A percentile compares a stretch with the other conserved stretches of the same genome.
These are phyloP conservation scores for Syncephalastrum sp. DNA, from an alignment of 371 early-diverging fungal genomes.

Conservation along the genomic window DNA sequence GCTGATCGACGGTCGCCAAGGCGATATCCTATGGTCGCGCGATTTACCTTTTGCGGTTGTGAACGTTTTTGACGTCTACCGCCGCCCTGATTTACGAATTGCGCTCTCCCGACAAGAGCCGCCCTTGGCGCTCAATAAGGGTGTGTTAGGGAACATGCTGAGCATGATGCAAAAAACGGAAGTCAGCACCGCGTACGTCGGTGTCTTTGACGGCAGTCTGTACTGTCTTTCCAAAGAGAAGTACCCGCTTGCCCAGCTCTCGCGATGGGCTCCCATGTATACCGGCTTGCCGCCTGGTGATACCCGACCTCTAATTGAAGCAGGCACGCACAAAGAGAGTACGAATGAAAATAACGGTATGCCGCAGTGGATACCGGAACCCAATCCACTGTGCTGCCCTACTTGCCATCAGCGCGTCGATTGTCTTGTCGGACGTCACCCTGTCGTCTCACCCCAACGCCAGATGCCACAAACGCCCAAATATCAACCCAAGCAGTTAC, in stretches of 20 bases:
- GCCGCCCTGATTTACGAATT: constrained; percentile 32
- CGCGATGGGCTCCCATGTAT: constrained; percentile 38
- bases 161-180: neutral
- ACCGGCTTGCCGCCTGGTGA: constrained; percentile 37
- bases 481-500: too few relatives aligned
- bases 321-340: constrained; percentile 24
- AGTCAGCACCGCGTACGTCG: constrained; percentile 47
- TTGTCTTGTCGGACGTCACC: constrained; percentile 35
- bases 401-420: constrained; percentile 36
- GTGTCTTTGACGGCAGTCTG: constrained; percentile 53
- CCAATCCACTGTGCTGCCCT: constrained; percentile 24
- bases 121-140: constrained; percentile 25
- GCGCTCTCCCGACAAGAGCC: constrained; percentile 32
- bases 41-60: constrained; percentile 38
- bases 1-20: constrained; percentile 4
- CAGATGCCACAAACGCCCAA: neutral
- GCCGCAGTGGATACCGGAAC: constrained; percentile 4
- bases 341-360: constrained; percentile 23
- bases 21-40: constrained; percentile 28
- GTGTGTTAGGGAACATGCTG: constrained; percentile 28
- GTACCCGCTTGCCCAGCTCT: constrained; percentile 56
- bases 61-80: constrained; percentile 41
- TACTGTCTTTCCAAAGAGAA: constrained; percentile 58
- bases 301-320: constrained; percentile 30
- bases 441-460: neutral